Percentiles rank a stretch among this genome's conserved stretches.
Evolutionary conservation across 257 asterid genomes (phyloP).

Genomic region (Forsythia suspensa): DNA sequence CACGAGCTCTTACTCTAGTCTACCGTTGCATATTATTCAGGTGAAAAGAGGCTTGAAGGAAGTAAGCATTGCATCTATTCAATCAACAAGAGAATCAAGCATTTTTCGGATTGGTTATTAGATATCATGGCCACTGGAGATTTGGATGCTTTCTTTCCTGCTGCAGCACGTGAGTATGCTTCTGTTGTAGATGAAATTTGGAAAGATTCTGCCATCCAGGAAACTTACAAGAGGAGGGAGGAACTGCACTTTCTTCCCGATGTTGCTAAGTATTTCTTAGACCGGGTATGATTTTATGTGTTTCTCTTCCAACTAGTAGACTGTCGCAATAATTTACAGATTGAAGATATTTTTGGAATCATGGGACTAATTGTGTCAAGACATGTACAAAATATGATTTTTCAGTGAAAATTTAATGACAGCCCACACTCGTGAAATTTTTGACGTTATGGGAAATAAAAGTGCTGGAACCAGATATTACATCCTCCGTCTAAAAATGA

Average conservation of each 20-base stretch:
- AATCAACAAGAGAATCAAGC: slow-evolving; percentile 40
- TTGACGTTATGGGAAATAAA: neutral
- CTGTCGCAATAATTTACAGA: neutral
- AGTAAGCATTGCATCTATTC: slow-evolving; percentile 47
- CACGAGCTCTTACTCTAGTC: neutral
- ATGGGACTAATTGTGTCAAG: neutral
- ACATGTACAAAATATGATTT: neutral
- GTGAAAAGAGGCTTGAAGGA: slow-evolving; percentile 31
- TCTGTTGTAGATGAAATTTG: slow-evolving; percentile 56
- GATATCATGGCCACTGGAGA: slow-evolving; percentile 51
- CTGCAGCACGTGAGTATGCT: slow-evolving; percentile 60
- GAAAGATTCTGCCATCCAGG: slow-evolving; percentile 76
- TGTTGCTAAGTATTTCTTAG: slow-evolving; percentile 62
- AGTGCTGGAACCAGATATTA: neutral
- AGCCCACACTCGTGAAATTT: neutral
- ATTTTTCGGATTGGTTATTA: slow-evolving; percentile 59
- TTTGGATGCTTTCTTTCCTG: slow-evolving; percentile 44
- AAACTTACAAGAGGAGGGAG: slow-evolving; percentile 60
- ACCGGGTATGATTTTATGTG: slow-evolving; percentile 44
- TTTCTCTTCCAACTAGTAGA: neutral
- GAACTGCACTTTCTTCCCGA: slow-evolving; percentile 57
- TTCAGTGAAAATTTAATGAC: neutral
- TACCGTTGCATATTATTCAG: slow-evolving; percentile 25
- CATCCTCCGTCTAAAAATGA: neutral
- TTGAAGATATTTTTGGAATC: neutral